Evolutionary conservation across 306 rosid species (phyloP).

Genomic region (Cajanus cajan): DNA sequence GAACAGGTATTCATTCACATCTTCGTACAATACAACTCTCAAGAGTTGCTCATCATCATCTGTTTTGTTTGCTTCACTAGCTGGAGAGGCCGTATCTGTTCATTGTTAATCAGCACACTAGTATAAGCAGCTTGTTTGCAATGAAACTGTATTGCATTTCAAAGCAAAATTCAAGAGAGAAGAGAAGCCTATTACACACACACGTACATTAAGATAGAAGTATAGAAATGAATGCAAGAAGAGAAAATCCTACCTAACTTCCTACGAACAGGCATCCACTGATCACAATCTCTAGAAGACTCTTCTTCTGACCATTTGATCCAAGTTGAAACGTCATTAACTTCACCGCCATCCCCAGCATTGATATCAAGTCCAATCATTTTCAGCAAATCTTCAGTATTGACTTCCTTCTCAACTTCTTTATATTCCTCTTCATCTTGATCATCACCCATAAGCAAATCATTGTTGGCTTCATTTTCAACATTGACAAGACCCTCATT

Average conservation of each 20-base stretch:
- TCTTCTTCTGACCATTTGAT: constrained; percentile 89
- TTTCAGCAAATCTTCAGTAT: constrained; percentile 79
- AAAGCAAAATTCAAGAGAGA: not conserved
- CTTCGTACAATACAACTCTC: constrained; percentile 79
- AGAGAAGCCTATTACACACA: not conserved
- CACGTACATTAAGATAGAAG: not conserved
- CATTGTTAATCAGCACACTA: constrained; percentile 31
- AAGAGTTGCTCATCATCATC: constrained; percentile 75
- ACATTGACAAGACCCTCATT: constrained; percentile 31
- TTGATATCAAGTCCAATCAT: constrained; percentile 76
- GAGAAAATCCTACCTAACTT: constrained; percentile 49
- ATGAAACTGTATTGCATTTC: constrained; percentile 10
- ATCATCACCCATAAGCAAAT: constrained; percentile 48
- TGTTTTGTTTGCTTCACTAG: constrained; percentile 42
- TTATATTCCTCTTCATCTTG: constrained; percentile 55
- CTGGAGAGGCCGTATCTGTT: constrained; percentile 42
- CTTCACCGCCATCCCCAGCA: constrained; percentile 62
- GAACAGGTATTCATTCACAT: constrained; percentile 77
- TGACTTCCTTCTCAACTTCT: constrained; percentile 60
- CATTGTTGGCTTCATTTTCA: constrained; percentile 41
- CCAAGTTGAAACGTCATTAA: constrained; percentile 75
- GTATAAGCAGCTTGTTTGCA: constrained; percentile 8
- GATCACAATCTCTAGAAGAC: constrained; percentile 75
- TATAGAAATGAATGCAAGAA: constrained; percentile 18
- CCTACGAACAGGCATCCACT: constrained; percentile 83